A percentile compares a stretch with the other conserved stretches of the same genome.
Conservation (phyloP, 176 grass and related monocot species). For the Metroxylon sagu region DNA sequence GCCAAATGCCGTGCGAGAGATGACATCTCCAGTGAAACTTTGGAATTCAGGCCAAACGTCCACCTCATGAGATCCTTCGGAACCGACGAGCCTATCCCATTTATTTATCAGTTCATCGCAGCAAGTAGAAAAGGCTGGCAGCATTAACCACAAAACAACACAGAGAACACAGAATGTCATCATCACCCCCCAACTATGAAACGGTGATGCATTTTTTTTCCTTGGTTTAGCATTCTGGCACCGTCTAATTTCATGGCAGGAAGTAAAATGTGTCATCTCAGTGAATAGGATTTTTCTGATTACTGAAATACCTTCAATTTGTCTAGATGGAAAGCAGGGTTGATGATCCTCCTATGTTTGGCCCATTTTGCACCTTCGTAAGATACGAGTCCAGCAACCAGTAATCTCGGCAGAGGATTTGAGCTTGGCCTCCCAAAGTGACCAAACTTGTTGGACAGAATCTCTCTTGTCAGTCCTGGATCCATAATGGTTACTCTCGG, state of each 20-base stretch:
- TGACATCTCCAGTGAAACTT: slow-evolving; percentile 63
- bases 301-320: slow-evolving; percentile 49
- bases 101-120: slow-evolving; percentile 33
- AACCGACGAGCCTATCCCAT: slow-evolving; percentile 35
- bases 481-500: slow-evolving; percentile 37
- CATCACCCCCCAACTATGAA: background rate
- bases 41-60: slow-evolving; percentile 50
- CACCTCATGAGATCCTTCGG: slow-evolving; percentile 31
- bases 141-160: slow-evolving; percentile 37
- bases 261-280: too few relatives aligned
- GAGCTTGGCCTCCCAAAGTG: slow-evolving; percentile 32
- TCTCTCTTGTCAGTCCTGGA: slow-evolving; percentile 23
- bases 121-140: slow-evolving; percentile 53
- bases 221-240: too few relatives aligned
- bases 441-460: slow-evolving; percentile 39
- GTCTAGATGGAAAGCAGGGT: slow-evolving; percentile 64
- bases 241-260: too few relatives aligned
- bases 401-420: too few relatives aligned
- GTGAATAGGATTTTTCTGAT: too few relatives aligned
- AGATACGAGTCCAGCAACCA: too few relatives aligned
- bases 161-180: background rate
- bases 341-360: slow-evolving; percentile 56
- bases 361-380: slow-evolving; percentile 52
- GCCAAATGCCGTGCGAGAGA: slow-evolving; percentile 59
- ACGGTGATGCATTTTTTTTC: too few relatives aligned